Percentiles rank a stretch among this genome's conserved stretches.
phyloP scores from a whole-genome alignment of 257 asterid genomes.

The Solanum megistacrolobum region DNA sequence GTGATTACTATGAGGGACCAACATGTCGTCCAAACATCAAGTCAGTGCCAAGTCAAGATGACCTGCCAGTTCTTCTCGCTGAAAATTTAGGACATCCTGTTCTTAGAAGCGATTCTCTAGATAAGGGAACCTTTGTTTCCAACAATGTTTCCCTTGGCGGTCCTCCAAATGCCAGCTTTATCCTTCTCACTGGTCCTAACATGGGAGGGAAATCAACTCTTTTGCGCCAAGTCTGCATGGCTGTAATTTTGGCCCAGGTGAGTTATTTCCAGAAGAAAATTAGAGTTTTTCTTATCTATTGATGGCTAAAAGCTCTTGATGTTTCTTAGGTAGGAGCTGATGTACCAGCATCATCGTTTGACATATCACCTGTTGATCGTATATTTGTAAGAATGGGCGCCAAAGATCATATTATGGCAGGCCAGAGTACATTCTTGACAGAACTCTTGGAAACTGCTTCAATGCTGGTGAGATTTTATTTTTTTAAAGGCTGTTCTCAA shows the following conservation, averaged over 20 bases:
- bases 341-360: conserved; percentile 79
- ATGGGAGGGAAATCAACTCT: conserved; percentile 99
- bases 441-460: conserved; percentile 92
- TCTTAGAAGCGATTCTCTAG: conserved; percentile 65
- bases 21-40: conserved; percentile 64
- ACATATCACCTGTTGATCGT: conserved; percentile 66
- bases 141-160: conserved; percentile 81
- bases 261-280: background rate
- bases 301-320: conserved; percentile 15
- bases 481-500: background rate
- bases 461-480: conserved; percentile 63
- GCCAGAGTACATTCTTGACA: conserved; percentile 92
- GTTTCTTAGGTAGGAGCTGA: conserved; percentile 77
- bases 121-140: conserved; percentile 77
- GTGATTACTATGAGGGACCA: conserved; percentile 75
- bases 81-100: conserved; percentile 85
- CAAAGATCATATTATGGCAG: conserved; percentile 92
- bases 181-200: conserved; percentile 96
- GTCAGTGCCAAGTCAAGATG: conserved; percentile 28
- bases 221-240: conserved; percentile 90
- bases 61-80: conserved; percentile 53
- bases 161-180: conserved; percentile 54
- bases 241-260: conserved; percentile 94
- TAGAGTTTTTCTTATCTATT: conserved; percentile 1
- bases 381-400: conserved; percentile 99